These are phyloP conservation scores for Actinomortierella wolfii DNA, from an alignment of 371 early-diverging fungal species.

Conservation along the genomic window DNA sequence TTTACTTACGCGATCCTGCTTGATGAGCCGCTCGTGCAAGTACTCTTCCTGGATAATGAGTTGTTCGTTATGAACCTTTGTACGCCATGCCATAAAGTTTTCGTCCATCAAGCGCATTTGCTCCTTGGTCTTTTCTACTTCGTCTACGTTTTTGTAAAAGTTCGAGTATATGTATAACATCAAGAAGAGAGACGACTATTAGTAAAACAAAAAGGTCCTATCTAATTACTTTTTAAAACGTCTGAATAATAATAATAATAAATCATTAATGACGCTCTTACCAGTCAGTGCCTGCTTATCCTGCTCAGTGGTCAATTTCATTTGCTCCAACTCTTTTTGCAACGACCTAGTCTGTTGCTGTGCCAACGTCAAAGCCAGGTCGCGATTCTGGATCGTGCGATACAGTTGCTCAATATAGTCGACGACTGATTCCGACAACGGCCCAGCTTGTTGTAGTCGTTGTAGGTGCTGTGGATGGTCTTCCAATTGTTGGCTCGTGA, in stretches of 20 bases:
- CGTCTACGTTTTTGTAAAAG: conserved; percentile 6
- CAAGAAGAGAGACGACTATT: no score
- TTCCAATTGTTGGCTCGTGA: not conserved
- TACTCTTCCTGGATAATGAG: conserved; percentile 23
- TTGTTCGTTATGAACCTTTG: conserved; percentile 36
- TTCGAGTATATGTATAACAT: not conserved
- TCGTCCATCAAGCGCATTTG: conserved; percentile 31
- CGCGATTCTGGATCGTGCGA: conserved; percentile 15
- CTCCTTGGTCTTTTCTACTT: conserved; percentile 17
- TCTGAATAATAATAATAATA: not conserved
- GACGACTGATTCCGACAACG: not conserved
- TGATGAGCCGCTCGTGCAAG: conserved; percentile 25
- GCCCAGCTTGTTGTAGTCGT: not conserved
- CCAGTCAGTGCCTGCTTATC: conserved; percentile 15
- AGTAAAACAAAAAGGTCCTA: no score
- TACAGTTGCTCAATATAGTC: conserved; percentile 24
- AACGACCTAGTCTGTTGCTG: conserved; percentile 9
- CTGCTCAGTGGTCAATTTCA: not conserved
- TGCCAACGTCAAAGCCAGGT: conserved; percentile 15
- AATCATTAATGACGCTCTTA: not conserved
- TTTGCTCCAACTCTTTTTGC: conserved; percentile 24
- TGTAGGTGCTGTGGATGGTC: not conserved
- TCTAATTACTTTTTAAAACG: no score
- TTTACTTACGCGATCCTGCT: conserved; percentile 25
- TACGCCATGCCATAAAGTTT: conserved; percentile 35